A percentile compares a stretch with the other conserved stretches of the same genome.
phyloP scores from a whole-genome alignment of 2,329 filamentous ascomycete species.

The Tolypocladium pustulatum region DNA sequence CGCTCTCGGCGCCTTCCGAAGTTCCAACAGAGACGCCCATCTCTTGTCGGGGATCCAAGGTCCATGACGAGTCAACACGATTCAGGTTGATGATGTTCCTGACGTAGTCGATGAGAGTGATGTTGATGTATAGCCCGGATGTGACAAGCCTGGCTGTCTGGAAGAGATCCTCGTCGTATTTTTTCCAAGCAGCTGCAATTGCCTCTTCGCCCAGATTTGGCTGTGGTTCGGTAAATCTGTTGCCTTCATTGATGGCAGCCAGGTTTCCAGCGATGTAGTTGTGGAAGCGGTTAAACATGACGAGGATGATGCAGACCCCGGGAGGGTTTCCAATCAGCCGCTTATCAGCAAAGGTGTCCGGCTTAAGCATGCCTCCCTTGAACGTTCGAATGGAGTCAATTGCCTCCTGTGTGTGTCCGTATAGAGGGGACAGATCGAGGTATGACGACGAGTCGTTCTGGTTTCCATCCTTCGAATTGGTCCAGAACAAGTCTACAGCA shows the following conservation, averaged over 20 bases:
- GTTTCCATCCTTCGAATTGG: conserved; percentile 48
- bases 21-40: conserved; percentile 47
- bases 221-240: conserved; percentile 60
- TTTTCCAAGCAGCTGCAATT: conserved; percentile 45
- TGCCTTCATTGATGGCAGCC: conserved; percentile 75
- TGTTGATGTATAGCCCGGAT: conserved; percentile 67
- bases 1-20: conserved; percentile 51
- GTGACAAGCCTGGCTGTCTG: conserved; percentile 69
- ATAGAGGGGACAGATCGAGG: conserved; percentile 60
- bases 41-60: conserved; percentile 64
- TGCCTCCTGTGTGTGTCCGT: conserved; percentile 57
- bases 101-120: conserved; percentile 68
- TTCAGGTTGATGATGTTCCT: conserved; percentile 60
- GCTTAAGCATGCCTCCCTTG: conserved; percentile 60
- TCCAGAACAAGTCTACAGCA: conserved; percentile 55
- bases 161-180: conserved; percentile 69
- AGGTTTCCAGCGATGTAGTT: conserved; percentile 76
- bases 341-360: conserved; percentile 62
- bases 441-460: conserved; percentile 61
- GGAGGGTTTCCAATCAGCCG: conserved; percentile 61
- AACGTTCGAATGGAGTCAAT: conserved; percentile 60
- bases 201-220: conserved; percentile 37
- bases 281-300: conserved; percentile 80
- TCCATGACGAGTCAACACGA: conserved; percentile 61
- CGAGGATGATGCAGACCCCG: conserved; percentile 57